Conservation (phyloP, 2,329 filamentous ascomycete genomes). For the Chaetomium sp. region DNA sequence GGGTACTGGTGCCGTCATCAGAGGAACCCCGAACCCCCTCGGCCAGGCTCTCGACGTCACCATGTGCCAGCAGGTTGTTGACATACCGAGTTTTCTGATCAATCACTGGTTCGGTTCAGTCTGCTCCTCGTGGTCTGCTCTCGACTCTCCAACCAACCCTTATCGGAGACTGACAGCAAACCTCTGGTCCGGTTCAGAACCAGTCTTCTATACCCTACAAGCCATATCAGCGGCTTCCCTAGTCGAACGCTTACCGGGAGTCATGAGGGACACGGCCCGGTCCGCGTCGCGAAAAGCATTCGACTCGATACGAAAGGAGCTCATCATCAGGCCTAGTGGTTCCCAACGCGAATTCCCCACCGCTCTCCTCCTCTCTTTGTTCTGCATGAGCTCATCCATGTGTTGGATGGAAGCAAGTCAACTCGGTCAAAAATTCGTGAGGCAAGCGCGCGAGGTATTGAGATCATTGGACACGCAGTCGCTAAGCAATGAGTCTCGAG, state of each 20-base stretch:
- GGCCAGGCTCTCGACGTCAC: conserved; percentile 4
- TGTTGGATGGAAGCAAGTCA: conserved; percentile 25
- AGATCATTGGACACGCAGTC: conserved; percentile 15
- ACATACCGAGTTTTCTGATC: conserved; percentile 26
- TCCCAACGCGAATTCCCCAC: conserved; percentile 16
- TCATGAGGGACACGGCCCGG: conserved; percentile 22
- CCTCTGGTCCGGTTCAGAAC: conserved; percentile 22
- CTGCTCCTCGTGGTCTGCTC: conserved; percentile 26
- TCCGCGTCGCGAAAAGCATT: conserved; percentile 20
- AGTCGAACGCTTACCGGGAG: conserved; percentile 23
- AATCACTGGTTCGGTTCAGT: conserved; percentile 29
- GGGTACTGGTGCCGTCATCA: background rate
- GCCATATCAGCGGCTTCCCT: conserved; percentile 26
- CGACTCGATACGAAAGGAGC: conserved; percentile 23
- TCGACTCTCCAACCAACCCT: conserved; percentile 24
- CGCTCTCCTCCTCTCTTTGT: conserved; percentile 23
- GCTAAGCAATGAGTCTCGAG: conserved; percentile 11
- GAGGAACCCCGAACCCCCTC: background rate
- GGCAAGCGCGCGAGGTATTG: conserved; percentile 22
- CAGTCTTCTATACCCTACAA: conserved; percentile 25
- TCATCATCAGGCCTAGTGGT: conserved; percentile 16
- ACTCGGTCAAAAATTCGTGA: conserved; percentile 23
- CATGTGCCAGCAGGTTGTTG: conserved; percentile 21
- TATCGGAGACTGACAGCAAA: conserved; percentile 22
- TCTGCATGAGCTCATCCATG: conserved; percentile 28